A percentile compares a stretch with the other conserved stretches of the same genome.
Conservation (phyloP, 768 basidiomycete species). For the Rhodotorula taiwanensis region DNA sequence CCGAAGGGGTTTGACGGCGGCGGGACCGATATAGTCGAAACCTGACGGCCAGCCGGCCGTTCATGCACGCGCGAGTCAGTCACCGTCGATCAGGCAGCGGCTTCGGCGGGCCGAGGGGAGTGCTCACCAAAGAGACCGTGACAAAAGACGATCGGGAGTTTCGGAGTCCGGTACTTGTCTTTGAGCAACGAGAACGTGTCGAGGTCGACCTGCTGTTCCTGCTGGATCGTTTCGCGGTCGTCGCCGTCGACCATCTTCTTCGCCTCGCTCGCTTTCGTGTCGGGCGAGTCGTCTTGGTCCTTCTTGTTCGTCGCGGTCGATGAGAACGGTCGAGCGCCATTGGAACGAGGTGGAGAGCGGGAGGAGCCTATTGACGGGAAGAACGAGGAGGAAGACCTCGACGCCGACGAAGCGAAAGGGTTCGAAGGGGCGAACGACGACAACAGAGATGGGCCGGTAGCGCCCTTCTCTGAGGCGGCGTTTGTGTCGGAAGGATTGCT, state of each 20-base stretch:
- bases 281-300: neutral
- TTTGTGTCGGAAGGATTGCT: neutral
- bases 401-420: constrained; percentile 12
- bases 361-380: too few species aligned
- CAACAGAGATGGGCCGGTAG: constrained; percentile 10
- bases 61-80: neutral
- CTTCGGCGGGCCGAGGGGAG: neutral
- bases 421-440: constrained; percentile 25
- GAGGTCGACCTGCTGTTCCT: constrained; percentile 20
- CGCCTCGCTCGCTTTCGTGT: constrained; percentile 6
- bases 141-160: constrained; percentile 85
- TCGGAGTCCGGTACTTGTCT: constrained; percentile 56
- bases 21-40: constrained; percentile 76
- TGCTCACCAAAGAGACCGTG: constrained; percentile 65
- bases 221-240: constrained; percentile 12
- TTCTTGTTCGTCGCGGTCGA: neutral
- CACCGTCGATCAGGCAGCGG: too few species aligned
- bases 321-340: neutral
- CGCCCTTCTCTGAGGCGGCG: neutral
- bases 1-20: constrained; percentile 64
- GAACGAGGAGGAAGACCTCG: neutral
- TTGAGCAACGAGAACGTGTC: constrained; percentile 28
- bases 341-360: neutral
- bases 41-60: too few species aligned
- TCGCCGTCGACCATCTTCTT: constrained; percentile 17